phyloP scores from a whole-genome alignment of 192 early-diverging fungal species.

The Mortierella antarctica region DNA sequence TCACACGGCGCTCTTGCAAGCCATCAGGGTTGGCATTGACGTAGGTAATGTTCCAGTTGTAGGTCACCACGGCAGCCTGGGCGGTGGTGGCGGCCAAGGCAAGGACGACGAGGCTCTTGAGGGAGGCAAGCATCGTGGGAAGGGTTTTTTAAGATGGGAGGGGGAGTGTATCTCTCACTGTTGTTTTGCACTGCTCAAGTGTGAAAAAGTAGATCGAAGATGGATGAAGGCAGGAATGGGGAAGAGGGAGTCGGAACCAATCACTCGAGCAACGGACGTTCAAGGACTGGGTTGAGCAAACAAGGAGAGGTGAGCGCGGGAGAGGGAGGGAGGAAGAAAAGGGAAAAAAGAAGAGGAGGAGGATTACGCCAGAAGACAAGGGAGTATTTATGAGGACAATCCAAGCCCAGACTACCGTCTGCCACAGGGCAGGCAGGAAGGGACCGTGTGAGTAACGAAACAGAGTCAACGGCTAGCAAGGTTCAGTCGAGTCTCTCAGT shows the following conservation, averaged over 20 bases:
- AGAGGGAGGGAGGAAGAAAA: not conserved
- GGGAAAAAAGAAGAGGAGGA: not conserved
- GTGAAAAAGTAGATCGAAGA: not conserved
- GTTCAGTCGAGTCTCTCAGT: too few relatives aligned
- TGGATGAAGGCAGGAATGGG: slow-evolving; percentile 1
- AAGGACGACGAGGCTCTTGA: slow-evolving; percentile 52
- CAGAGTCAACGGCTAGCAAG: too few relatives aligned
- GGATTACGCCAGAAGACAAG: not conserved
- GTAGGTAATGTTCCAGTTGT: slow-evolving; percentile 79
- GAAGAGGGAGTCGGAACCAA: not conserved
- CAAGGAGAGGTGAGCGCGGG: not conserved
- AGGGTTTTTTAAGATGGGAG: not conserved
- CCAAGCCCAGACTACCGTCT: too few relatives aligned
- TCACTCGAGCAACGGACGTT: not conserved
- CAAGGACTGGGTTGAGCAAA: not conserved
- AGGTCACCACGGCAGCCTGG: slow-evolving; percentile 67
- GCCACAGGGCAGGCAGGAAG: too few relatives aligned
- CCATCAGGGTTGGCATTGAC: slow-evolving; percentile 76
- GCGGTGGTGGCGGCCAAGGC: slow-evolving; percentile 44
- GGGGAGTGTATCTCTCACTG: not conserved
- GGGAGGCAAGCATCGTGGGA: slow-evolving; percentile 34
- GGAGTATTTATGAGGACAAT: slow-evolving; percentile 9
- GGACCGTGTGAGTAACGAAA: too few relatives aligned
- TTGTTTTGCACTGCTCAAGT: not conserved
- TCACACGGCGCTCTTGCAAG: slow-evolving; percentile 68